Conservation (phyloP, 164 flowering plant species). For the Vitis riparia region DNA sequence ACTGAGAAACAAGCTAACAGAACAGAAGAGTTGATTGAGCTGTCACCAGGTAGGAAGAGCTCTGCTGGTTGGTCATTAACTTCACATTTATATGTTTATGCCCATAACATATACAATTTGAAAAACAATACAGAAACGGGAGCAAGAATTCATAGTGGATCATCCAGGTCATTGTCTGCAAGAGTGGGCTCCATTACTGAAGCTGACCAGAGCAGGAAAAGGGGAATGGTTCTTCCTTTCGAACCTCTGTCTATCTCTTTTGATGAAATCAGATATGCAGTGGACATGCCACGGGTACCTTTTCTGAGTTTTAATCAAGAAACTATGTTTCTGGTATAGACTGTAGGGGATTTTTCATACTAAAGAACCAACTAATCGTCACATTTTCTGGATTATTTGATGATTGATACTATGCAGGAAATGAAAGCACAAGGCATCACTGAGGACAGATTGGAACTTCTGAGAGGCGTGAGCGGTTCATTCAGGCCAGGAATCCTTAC, state of each 20-base stretch:
- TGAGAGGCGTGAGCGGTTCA: conserved; percentile 42
- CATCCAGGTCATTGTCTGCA: conserved; percentile 14
- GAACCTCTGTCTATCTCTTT: conserved; percentile 40
- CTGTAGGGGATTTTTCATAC: neutral
- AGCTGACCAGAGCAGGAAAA: conserved; percentile 11
- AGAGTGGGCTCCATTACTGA: conserved; percentile 14
- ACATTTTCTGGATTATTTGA: neutral
- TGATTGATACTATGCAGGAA: conserved; percentile 37
- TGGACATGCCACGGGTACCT: conserved; percentile 50
- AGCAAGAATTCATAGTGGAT: neutral
- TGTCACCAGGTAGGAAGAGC: neutral
- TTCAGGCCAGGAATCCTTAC: conserved; percentile 52
- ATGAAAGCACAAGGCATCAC: conserved; percentile 48
- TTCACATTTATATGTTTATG: too few species aligned
- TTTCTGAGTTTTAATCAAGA: too few species aligned
- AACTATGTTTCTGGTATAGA: too few species aligned
- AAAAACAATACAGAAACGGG: conserved; percentile 4
- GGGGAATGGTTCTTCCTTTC: conserved; percentile 44
- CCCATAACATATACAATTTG: neutral
- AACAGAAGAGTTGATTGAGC: neutral
- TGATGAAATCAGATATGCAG: conserved; percentile 39
- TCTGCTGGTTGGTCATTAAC: too few species aligned
- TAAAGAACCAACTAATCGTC: neutral
- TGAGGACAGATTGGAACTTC: conserved; percentile 34
- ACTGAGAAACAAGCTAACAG: neutral